Evolutionary conservation across 768 basidiomycete species (phyloP).

Genomic region (Paxillus involutus): DNA sequence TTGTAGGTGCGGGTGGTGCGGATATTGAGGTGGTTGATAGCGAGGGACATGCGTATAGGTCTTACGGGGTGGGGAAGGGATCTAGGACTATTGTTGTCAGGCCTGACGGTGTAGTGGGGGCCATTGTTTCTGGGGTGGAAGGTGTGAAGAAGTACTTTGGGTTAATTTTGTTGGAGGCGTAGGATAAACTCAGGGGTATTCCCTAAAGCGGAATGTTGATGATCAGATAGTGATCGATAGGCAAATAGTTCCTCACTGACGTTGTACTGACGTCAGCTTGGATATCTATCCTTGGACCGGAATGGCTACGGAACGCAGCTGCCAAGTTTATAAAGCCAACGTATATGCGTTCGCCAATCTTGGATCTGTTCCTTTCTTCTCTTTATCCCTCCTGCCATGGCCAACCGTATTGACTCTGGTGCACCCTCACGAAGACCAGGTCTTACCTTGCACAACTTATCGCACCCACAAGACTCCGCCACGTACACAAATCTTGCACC

Average conservation of each 20-base stretch:
- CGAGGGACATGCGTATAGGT: too few relatives aligned
- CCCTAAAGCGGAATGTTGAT: background rate
- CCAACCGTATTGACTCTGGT: background rate
- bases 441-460: conserved; percentile 12
- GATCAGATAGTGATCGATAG: too few relatives aligned
- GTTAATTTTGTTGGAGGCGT: too few relatives aligned
- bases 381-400: conserved; percentile 15
- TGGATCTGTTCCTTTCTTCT: background rate
- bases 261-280: conserved; percentile 18
- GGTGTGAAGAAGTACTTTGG: too few relatives aligned
- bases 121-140: too few relatives aligned
- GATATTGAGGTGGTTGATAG: too few relatives aligned
- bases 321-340: conserved; percentile 1
- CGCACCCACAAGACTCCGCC: background rate
- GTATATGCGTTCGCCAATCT: background rate
- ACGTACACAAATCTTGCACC: conserved; percentile 17
- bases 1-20: too few relatives aligned
- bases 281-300: too few relatives aligned
- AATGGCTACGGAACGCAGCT: too few relatives aligned
- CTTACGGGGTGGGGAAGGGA: too few relatives aligned
- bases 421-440: conserved; percentile 1
- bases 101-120: too few relatives aligned
- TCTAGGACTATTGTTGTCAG: too few relatives aligned
- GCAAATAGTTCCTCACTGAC: background rate
- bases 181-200: background rate